Evolutionary conservation across 2,329 filamentous ascomycete genomes (phyloP).

Genomic region (Nectriaceae sp.): DNA sequence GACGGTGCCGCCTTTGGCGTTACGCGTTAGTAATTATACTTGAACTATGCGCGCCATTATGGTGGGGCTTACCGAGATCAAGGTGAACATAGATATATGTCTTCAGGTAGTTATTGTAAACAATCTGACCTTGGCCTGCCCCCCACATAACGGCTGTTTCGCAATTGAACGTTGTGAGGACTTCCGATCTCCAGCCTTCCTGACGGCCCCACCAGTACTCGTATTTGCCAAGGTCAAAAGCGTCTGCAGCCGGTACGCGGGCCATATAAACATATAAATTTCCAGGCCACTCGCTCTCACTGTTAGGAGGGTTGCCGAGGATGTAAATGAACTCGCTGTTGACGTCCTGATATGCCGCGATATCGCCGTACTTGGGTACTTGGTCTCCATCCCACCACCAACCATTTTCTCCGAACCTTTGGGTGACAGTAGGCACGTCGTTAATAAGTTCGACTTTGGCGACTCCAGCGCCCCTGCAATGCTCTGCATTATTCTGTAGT

Average conservation of each 20-base stretch:
- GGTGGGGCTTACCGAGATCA: conserved; percentile 20
- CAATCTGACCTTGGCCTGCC: conserved; percentile 39
- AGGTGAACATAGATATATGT: conserved; percentile 40
- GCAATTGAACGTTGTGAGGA: conserved; percentile 32
- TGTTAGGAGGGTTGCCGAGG: conserved; percentile 40
- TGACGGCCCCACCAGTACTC: conserved; percentile 44
- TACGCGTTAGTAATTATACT: fast-evolving
- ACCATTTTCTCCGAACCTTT: conserved; percentile 26
- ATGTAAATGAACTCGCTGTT: conserved; percentile 41
- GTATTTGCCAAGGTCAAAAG: conserved; percentile 39
- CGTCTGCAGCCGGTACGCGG: conserved; percentile 35
- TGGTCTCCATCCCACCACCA: conserved; percentile 39
- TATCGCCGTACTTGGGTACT: conserved; percentile 39
- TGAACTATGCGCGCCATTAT: fast-evolving
- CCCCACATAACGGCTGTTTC: conserved; percentile 42
- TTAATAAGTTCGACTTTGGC: conserved; percentile 36
- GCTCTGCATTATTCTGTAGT: conserved; percentile 33
- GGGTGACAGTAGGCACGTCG: conserved; percentile 36
- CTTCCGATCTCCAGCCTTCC: conserved; percentile 37
- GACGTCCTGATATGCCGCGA: conserved; percentile 38
- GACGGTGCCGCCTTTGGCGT: conserved; percentile 8
- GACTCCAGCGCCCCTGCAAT: conserved; percentile 38
- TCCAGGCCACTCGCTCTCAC: conserved; percentile 22
- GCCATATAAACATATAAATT: conserved; percentile 38
- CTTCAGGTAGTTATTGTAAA: conserved; percentile 36